Conservation (phyloP, 441 rosid genomes). For the Populus hybrid region DNA sequence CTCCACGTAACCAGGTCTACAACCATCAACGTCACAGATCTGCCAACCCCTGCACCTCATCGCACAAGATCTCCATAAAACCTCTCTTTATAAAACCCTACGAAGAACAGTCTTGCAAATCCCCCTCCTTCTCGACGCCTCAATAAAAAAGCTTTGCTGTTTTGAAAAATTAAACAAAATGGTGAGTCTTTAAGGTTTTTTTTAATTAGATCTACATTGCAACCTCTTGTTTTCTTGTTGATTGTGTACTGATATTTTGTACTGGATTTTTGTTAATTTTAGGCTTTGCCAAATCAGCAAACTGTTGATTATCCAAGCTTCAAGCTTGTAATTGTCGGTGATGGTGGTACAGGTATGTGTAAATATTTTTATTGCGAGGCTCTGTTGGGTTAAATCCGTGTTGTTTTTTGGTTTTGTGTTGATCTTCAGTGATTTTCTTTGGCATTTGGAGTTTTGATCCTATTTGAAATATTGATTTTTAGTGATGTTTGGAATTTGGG, state of each 20-base stretch:
- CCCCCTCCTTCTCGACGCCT: not conserved
- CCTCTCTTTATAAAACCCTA: slow-evolving; percentile 28
- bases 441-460: not conserved
- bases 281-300: slow-evolving; percentile 59
- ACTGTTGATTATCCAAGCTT: slow-evolving; percentile 56
- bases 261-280: not conserved
- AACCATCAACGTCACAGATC: not conserved
- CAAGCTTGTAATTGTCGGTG: slow-evolving; percentile 63
- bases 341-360: slow-evolving; percentile 55
- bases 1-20: not conserved
- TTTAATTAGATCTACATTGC: not conserved
- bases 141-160: not conserved
- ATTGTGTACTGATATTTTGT: not conserved
- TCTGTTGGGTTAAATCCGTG: not conserved
- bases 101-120: no score
- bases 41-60: not conserved
- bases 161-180: not conserved
- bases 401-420: not conserved
- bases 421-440: not conserved
- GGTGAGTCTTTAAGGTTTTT: not conserved
- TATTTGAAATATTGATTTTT: not conserved
- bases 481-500: not conserved
- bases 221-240: not conserved
- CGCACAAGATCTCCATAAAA: slow-evolving; percentile 12
- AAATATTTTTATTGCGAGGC: not conserved